Evolutionary conservation across 2,329 filamentous ascomycete species (phyloP).

Genomic region (Sarocladium kiliense): DNA sequence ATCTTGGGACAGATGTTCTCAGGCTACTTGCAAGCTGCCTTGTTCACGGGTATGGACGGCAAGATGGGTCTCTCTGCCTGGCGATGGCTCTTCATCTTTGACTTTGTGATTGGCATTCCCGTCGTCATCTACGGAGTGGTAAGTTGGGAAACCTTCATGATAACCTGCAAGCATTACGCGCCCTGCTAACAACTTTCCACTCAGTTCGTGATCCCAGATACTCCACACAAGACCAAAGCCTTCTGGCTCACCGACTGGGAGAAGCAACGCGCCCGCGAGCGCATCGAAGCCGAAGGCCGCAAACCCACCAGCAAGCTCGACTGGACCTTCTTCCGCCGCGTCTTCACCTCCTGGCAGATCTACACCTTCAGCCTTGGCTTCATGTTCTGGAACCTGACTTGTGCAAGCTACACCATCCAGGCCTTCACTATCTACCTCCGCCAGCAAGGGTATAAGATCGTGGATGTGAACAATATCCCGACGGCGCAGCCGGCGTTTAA

Average conservation of each 20-base stretch:
- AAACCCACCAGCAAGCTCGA: slow-evolving; percentile 30
- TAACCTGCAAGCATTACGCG: too few relatives aligned
- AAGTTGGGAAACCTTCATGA: too few relatives aligned
- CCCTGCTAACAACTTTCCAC: too few relatives aligned
- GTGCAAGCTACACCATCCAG: slow-evolving; percentile 33
- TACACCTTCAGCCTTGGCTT: slow-evolving; percentile 36
- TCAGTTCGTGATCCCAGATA: slow-evolving; percentile 32
- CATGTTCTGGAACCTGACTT: slow-evolving; percentile 32
- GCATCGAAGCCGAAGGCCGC: slow-evolving; percentile 57
- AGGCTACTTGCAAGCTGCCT: slow-evolving; percentile 27
- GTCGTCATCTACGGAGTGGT: slow-evolving; percentile 19
- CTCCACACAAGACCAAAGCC: slow-evolving; percentile 34
- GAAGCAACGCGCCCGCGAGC: slow-evolving; percentile 56
- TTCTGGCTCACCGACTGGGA: slow-evolving; percentile 48
- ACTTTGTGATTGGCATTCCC: slow-evolving; percentile 30
- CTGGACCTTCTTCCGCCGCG: slow-evolving; percentile 29
- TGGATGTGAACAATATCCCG: slow-evolving; percentile 40
- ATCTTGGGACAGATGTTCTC: slow-evolving; percentile 38
- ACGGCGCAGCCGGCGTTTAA: slow-evolving; percentile 37
- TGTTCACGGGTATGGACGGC: slow-evolving; percentile 28
- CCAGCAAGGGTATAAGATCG: slow-evolving; percentile 26
- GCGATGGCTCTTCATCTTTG: slow-evolving; percentile 34
- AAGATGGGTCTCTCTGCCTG: slow-evolving; percentile 26
- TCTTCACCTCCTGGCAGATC: slow-evolving; percentile 37
- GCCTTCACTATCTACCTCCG: slow-evolving; percentile 36